Conservation (phyloP, 257 asterid genomes). For the Lycium ferocissimum region DNA sequence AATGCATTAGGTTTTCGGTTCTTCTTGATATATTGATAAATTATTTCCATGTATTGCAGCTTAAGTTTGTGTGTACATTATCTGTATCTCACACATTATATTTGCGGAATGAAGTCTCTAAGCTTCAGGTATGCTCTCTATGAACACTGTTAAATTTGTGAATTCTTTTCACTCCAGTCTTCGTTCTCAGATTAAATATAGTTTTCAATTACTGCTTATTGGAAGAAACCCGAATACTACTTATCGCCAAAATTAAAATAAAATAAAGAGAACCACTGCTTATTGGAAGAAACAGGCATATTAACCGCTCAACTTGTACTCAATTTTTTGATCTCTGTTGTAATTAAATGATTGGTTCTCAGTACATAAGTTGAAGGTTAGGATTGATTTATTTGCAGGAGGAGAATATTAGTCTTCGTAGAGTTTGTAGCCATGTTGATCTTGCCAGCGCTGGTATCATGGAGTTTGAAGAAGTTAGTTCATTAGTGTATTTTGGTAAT, state of each 20-base stretch:
- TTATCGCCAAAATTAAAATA: not conserved
- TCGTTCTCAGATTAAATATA: not conserved
- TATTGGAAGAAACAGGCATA: slow-evolving; percentile 24
- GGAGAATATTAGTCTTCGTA: slow-evolving; percentile 59
- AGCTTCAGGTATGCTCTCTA: slow-evolving; percentile 73
- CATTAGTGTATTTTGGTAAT: slow-evolving; percentile 46
- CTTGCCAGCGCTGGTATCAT: slow-evolving; percentile 41
- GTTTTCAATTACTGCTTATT: slow-evolving; percentile 22
- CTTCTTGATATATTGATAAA: not conserved
- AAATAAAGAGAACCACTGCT: slow-evolving; percentile 3
- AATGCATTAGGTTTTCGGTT: not conserved
- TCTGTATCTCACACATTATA: slow-evolving; percentile 54
- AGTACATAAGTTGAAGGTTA: slow-evolving; percentile 15
- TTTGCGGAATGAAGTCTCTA: slow-evolving; percentile 61
- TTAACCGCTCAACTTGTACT: slow-evolving; percentile 11
- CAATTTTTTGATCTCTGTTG: not conserved
- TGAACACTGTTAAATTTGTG: slow-evolving; percentile 22
- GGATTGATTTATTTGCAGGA: slow-evolving; percentile 60
- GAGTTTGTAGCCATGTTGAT: slow-evolving; percentile 48
- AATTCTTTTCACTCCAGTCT: slow-evolving; percentile 31
- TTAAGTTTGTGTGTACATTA: slow-evolving; percentile 51
- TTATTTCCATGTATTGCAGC: slow-evolving; percentile 53
- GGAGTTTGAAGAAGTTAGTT: slow-evolving; percentile 52
- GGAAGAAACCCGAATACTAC: not conserved
- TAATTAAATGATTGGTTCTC: not conserved